Evolutionary conservation across 2,329 filamentous ascomycete species (phyloP), one percentile per base, ranked within the genome.

Genomic region (Sarocladium kiliense): DNA sequence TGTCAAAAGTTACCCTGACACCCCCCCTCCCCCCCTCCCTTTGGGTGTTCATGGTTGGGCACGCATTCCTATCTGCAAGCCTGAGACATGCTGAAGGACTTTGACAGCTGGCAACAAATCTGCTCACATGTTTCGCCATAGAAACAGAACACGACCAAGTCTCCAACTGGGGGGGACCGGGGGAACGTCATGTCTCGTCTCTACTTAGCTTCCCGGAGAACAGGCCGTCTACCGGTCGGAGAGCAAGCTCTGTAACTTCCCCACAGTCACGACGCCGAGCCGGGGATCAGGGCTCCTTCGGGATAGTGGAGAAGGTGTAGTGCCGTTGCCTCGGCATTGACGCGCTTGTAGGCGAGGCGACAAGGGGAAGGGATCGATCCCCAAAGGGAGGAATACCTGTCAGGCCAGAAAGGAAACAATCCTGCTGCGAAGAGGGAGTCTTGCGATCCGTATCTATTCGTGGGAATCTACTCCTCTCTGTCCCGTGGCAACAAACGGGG

Each of bases 21-120:
- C 36, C 36, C 36, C 36, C n/a, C 36, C 41, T 44, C 41, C 21
- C 41, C 23, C 41, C 16, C 41, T 44, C 18, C 21, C 41, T 44
- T 44, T 21, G n/a, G 19, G 21, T 25, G 18, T 21, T 16, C n/a
- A 39, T 44, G 9, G 9, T 44, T 25, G 44, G 25, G 14, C 3
- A 30, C 44, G 23, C 25, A 47, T 47, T 26, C 44, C 23, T 30
- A 3, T 11, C 23, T 27, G 25, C 27, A 51, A 36, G n/a, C 11
- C 47, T 51, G 47, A 51, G 47, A 51, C 47, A 51, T 21, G 47
- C 47, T 51, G 47, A 36, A 51, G 47, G 36, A 12, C 25, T 36
- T 51, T 51, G 47, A 51, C 47, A 51, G 27, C 47, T 51, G 47
- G 47, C 47, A 21, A 51, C 3, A 6, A 47, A 27, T 18, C 9